Percentiles rank a stretch among this genome's conserved stretches.
phyloP scores from a whole-genome alignment of 768 basidiomycete genomes.

The Leucosporidium scottii region DNA sequence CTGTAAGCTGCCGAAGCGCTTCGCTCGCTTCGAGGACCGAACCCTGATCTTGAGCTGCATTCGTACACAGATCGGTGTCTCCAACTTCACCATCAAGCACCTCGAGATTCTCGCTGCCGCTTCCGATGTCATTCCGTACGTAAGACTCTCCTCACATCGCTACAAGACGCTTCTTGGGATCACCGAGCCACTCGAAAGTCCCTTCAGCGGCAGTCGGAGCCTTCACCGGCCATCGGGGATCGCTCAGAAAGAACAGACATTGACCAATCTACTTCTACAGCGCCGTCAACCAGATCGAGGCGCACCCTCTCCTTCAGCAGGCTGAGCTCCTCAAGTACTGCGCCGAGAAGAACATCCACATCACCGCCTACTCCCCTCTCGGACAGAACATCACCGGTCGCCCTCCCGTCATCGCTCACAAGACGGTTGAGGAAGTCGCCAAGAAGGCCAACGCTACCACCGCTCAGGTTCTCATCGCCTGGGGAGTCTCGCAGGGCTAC shows the following conservation, averaged over 20 bases:
- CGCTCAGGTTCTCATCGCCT: slow-evolving; percentile 76
- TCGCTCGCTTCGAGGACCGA: slow-evolving; percentile 52
- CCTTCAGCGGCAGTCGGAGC: too few species aligned
- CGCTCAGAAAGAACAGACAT: slow-evolving; percentile 19
- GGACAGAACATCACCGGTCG: slow-evolving; percentile 59
- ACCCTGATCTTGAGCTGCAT: slow-evolving; percentile 50
- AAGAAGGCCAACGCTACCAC: slow-evolving; percentile 51
- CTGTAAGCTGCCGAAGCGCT: slow-evolving; percentile 78
- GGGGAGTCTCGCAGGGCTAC: slow-evolving; percentile 67
- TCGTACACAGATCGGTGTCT: slow-evolving; percentile 56
- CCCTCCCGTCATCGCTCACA: background rate
- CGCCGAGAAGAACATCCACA: slow-evolving; percentile 52
- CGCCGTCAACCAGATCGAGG: slow-evolving; percentile 58
- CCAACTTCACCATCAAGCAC: slow-evolving; percentile 54
- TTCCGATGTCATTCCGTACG: background rate
- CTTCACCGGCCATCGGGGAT: too few species aligned
- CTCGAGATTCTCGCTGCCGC: background rate
- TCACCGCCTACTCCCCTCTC: slow-evolving; percentile 63
- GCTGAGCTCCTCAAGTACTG: slow-evolving; percentile 55
- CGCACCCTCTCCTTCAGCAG: slow-evolving; percentile 45
- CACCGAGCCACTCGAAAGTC: slow-evolving; percentile 43
- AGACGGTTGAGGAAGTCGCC: slow-evolving; percentile 36
- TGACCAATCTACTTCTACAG: slow-evolving; percentile 35
- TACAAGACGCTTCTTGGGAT: background rate
- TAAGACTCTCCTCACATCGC: slow-evolving; percentile 54